These are phyloP conservation scores for Biancaea sappan DNA, from an alignment of 306 rosid genomes.

Conservation along the genomic window DNA sequence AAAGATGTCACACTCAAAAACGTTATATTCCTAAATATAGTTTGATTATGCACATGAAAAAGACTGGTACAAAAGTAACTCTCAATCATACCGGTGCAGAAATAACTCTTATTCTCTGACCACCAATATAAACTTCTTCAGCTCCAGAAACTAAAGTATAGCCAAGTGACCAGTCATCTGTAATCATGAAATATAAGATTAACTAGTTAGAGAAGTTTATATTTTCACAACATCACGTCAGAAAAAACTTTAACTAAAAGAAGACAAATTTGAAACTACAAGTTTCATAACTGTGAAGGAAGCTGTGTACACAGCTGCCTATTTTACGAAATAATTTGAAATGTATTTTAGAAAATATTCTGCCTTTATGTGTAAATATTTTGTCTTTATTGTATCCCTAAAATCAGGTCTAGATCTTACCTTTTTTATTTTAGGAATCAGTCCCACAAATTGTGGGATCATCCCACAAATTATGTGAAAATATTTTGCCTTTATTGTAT, in stretches of 20 bases:
- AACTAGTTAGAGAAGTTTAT: not conserved
- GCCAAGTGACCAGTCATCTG: constrained; percentile 84
- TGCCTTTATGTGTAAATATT: no score
- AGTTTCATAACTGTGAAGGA: not conserved
- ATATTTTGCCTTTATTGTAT: no score
- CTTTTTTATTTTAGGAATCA: no score
- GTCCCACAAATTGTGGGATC: no score
- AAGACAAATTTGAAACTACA: not conserved
- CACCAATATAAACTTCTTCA: constrained; percentile 70
- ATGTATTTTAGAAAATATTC: no score
- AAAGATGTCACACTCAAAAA: not conserved
- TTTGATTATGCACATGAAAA: constrained; percentile 12
- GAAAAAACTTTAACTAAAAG: constrained; percentile 4
- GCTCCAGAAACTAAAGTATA: constrained; percentile 63
- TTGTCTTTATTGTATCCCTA: no score
- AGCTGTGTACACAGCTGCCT: no score
- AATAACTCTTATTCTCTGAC: constrained; percentile 62
- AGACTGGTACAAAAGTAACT: constrained; percentile 68
- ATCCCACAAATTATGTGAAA: no score
- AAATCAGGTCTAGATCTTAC: no score
- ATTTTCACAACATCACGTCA: not conserved
- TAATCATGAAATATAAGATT: constrained; percentile 28
- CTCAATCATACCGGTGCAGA: constrained; percentile 76
- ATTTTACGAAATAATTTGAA: no score
- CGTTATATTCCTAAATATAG: constrained; percentile 12